These are phyloP conservation scores for Trifolium dubium DNA, from an alignment of 306 rosid species.

Conservation along the genomic window DNA sequence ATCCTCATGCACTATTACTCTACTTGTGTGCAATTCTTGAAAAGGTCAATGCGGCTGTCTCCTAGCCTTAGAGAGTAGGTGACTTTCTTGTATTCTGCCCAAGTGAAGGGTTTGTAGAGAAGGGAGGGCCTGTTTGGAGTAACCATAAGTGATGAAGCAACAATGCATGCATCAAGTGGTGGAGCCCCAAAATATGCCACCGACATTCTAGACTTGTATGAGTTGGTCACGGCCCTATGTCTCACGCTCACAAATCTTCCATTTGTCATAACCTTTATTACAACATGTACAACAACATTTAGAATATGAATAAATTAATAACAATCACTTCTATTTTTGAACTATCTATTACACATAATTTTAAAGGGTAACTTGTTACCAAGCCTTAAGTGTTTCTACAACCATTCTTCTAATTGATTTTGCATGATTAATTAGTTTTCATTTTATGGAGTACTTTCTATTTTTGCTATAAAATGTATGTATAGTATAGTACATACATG, in stretches of 20 bases:
- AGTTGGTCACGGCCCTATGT: conserved; percentile 70
- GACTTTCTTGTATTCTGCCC: conserved; percentile 78
- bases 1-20: neutral
- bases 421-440: neutral
- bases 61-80: conserved; percentile 65
- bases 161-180: conserved; percentile 51
- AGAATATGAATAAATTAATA: neutral
- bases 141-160: conserved; percentile 57
- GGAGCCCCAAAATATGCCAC: conserved; percentile 73
- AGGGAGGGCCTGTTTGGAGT: conserved; percentile 50
- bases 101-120: conserved; percentile 66
- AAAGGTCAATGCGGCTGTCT: conserved; percentile 66
- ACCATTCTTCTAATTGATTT: neutral
- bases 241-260: conserved; percentile 77
- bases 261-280: conserved; percentile 73
- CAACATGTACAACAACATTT: neutral
- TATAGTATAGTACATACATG: neutral
- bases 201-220: conserved; percentile 62
- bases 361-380: conserved; percentile 24
- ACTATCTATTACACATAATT: neutral
- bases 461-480: neutral
- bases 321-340: conserved; percentile 28
- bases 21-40: conserved; percentile 35
- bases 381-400: conserved; percentile 8
- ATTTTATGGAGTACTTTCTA: conserved; percentile 7